Base-by-base conservation (phyloP, 2,329 filamentous ascomycete species). In the Hypoxylon sp. region DNA sequence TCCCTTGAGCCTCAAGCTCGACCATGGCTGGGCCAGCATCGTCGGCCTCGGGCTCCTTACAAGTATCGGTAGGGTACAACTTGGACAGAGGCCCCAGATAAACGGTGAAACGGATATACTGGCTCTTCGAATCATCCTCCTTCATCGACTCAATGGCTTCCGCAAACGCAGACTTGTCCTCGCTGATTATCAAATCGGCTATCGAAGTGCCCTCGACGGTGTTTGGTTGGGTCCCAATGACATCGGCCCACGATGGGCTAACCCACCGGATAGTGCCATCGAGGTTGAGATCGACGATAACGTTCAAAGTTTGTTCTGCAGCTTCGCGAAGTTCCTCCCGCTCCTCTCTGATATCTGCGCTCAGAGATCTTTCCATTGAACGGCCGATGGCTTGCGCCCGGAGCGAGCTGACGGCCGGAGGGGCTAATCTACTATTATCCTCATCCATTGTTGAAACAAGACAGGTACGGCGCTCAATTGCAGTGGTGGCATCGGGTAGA, bases 231-330 rank as follows among this genome's bases (percentile, higher is more conserved):
- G 92, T 95, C 63, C 96, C 96, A 65, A 98, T 91, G 52, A 99
- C 91, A 74, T 98, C 94, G 65, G 88, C 88, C 96, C 96, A 99
- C 14, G 95, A 97, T 11, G 94, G 93, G 78, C 95, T 98, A 73
- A 97, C 94, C 93, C 96, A 99, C 80, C 94, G 91, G 74, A 99
- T 91, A 66, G 89, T 91, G 70, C 93, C 93, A 76, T 97, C 92
- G 60, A 98, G 86, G 75, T 94, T 93, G 70, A 99, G 85, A 81
- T 99, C 95, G 76, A 99, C 87, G 77, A 99, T 97, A 69, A 97
- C 92, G 79, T 98, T 99, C 77, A 97, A 85, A 21, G 94, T 97
- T 82, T 97, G 93, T 81, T 98, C 95, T 53, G 95, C 96, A 41
- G 95, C 96, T 82, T 97, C 93, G 76, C 94, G 94, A 72, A 99